Evolutionary conservation across 2,329 filamentous ascomycete genomes (phyloP).

Genomic region (Cladorrhinum sp.): DNA sequence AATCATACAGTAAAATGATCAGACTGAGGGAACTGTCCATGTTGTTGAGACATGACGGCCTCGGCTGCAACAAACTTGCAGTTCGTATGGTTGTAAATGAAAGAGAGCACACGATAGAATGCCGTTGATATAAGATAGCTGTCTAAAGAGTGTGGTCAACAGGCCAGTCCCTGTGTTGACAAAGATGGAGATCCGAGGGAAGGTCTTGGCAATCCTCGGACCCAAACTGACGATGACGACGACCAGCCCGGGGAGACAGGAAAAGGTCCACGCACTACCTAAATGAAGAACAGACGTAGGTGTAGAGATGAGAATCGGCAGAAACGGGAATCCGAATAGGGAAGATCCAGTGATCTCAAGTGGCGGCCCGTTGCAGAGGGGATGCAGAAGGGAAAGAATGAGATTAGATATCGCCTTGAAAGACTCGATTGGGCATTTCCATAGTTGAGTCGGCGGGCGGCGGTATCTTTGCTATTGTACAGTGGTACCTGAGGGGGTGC

Average conservation of each 20-base stretch:
- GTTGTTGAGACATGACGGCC: slow-evolving; percentile 7
- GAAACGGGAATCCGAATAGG: background rate
- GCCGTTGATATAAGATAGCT: background rate
- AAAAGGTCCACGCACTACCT: background rate
- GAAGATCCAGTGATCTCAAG: background rate
- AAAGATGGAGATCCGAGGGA: background rate
- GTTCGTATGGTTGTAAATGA: background rate
- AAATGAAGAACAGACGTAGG: background rate
- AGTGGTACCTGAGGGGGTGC: background rate
- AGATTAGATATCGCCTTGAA: background rate
- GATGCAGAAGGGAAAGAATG: background rate
- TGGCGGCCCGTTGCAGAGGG: background rate
- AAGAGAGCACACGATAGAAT: background rate
- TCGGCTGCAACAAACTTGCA: background rate
- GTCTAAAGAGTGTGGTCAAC: background rate
- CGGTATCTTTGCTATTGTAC: background rate
- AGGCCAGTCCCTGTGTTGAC: slow-evolving; percentile 1
- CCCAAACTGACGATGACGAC: background rate
- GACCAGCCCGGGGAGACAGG: background rate
- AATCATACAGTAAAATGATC: slow-evolving; percentile 12
- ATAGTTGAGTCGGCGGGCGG: background rate
- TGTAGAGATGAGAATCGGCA: background rate
- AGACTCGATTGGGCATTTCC: background rate
- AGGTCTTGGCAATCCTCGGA: background rate
- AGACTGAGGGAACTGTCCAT: background rate